Percentiles rank a stretch among this genome's conserved stretches.
These are phyloP conservation scores for Westerdykella aurantiaca DNA, from an alignment of 2,329 filamentous ascomycete species.

Conservation along the genomic window DNA sequence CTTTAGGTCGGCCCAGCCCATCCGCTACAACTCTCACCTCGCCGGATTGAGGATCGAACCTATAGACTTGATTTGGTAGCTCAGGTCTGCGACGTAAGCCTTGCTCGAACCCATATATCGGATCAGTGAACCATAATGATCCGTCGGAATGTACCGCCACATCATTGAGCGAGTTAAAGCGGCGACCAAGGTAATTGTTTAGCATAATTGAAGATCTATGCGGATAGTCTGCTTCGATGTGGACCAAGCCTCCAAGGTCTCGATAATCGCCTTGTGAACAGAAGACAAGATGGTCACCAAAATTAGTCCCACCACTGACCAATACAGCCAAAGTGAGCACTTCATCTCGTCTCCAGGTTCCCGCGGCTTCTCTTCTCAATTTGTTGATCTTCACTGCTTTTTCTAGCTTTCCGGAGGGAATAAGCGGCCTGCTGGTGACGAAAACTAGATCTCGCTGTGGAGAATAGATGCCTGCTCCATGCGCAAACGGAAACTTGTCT, in stretches of 20 bases:
- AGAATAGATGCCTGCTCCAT: conserved; percentile 44
- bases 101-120: conserved; percentile 12
- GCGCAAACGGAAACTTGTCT: conserved; percentile 40
- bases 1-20: conserved; percentile 38
- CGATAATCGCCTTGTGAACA: conserved; percentile 30
- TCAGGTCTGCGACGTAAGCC: conserved; percentile 10
- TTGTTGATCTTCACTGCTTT: conserved; percentile 16
- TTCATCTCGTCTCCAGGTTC: conserved; percentile 4
- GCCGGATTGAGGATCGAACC: conserved; percentile 35
- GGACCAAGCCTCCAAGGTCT: conserved; percentile 24
- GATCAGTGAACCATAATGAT: conserved; percentile 43
- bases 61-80: conserved; percentile 30
- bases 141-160: conserved; percentile 26
- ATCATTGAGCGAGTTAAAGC: conserved; percentile 40
- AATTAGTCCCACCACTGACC: conserved; percentile 10
- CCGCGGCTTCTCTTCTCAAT: background rate
- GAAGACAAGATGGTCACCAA: conserved; percentile 23
- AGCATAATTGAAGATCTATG: conserved; percentile 16
- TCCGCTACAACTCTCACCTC: conserved; percentile 37
- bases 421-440: conserved; percentile 36
- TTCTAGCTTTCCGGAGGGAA: conserved; percentile 9
- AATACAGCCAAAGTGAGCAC: conserved; percentile 3
- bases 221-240: conserved; percentile 21
- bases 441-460: conserved; percentile 28
- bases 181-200: conserved; percentile 42